phyloP scores from a whole-genome alignment of 176 grass and related monocot genomes.

The Urochloa ruziziensis region DNA sequence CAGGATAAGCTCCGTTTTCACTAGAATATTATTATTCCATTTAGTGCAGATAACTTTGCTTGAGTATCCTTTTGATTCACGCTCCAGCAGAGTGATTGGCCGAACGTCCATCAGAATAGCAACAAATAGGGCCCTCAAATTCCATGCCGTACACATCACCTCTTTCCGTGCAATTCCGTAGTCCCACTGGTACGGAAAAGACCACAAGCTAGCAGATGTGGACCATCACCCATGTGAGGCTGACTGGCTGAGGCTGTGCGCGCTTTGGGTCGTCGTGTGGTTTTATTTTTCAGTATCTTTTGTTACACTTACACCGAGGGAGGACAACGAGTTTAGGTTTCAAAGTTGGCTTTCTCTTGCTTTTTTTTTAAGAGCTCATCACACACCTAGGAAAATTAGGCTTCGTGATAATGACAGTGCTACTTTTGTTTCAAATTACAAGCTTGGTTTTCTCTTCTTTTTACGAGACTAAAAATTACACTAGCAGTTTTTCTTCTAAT shows the following conservation, averaged over 20 bases:
- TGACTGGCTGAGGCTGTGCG: not conserved
- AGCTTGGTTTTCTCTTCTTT: not conserved
- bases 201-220: not conserved
- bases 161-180: constrained; percentile 39
- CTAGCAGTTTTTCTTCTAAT: no score
- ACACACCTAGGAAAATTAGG: not conserved
- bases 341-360: not conserved
- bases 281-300: not conserved
- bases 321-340: not conserved
- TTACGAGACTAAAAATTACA: no score
- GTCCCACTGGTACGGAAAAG: not conserved
- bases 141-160: not conserved
- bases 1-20: not conserved
- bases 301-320: not conserved
- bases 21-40: not conserved
- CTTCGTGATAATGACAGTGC: not conserved
- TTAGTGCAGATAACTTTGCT: not conserved
- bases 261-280: not conserved
- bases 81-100: not conserved
- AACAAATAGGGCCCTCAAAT: not conserved
- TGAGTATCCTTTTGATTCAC: not conserved
- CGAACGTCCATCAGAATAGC: not conserved
- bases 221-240: not conserved
- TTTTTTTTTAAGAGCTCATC: not conserved
- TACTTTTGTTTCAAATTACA: not conserved